phyloP scores from a whole-genome alignment of 140 eudicot species.

The Stevia rebaudiana region DNA sequence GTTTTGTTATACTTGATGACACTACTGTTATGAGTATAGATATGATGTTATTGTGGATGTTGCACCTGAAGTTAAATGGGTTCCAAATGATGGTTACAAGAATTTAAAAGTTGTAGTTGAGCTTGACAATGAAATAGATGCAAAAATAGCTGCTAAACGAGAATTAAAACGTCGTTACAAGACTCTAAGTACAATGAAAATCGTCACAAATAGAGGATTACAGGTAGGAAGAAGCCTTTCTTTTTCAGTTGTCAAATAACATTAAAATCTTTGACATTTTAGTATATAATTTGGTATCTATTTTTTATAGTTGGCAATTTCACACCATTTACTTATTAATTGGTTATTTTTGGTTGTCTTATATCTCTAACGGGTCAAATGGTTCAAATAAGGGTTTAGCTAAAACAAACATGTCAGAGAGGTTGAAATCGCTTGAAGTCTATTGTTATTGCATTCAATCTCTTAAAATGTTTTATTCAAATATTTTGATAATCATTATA shows the following conservation, averaged over 20 bases:
- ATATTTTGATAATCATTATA: not conserved
- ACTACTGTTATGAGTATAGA: constrained; percentile 40
- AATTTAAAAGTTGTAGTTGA: constrained; percentile 82
- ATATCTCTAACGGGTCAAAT: not conserved
- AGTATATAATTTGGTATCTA: not conserved
- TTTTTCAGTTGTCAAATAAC: not conserved
- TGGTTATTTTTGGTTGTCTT: not conserved
- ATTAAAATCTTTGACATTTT: not conserved
- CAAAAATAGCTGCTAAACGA: constrained; percentile 65
- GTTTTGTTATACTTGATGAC: constrained; percentile 12
- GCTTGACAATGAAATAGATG: constrained; percentile 86
- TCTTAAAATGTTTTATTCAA: not conserved
- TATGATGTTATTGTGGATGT: constrained; percentile 83
- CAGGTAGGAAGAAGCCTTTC: constrained; percentile 43
- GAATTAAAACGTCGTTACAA: constrained; percentile 82
- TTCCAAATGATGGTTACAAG: constrained; percentile 81
- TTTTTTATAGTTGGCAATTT: not conserved
- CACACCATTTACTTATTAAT: not conserved
- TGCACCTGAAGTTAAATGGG: constrained; percentile 90
- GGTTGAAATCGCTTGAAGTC: constrained; percentile 6
- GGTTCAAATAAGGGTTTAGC: not conserved
- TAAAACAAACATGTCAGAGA: not conserved
- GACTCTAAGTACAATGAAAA: constrained; percentile 58
- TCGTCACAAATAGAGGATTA: constrained; percentile 80
- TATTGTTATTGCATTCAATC: not conserved